These are phyloP conservation scores for Xylaria intraflava DNA, from an alignment of 495 filamentous ascomycete species.

Conservation along the genomic window DNA sequence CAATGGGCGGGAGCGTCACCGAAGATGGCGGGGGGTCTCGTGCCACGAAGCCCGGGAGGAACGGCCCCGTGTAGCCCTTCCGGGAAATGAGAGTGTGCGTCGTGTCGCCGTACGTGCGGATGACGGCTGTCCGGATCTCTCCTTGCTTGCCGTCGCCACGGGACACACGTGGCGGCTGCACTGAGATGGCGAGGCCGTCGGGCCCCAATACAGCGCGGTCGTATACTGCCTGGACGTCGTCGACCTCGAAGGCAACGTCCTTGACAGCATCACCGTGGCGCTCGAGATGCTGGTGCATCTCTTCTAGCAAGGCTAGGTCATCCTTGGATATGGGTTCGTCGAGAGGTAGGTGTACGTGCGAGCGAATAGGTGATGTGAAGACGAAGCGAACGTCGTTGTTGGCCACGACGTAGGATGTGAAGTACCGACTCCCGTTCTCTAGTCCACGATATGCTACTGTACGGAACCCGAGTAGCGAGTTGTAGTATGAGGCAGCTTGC, in stretches of 20 bases:
- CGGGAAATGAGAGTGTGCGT: constrained; percentile 81
- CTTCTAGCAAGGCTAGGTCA: constrained; percentile 53
- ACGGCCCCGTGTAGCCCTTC: constrained; percentile 56
- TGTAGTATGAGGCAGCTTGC: constrained; percentile 82
- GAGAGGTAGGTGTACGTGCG: constrained; percentile 43
- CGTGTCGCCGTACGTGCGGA: constrained; percentile 85
- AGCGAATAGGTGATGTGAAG: constrained; percentile 72
- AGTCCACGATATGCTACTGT: constrained; percentile 77
- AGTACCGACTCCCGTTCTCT: constrained; percentile 70
- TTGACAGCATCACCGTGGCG: constrained; percentile 85
- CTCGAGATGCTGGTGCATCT: constrained; percentile 70
- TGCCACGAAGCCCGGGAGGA: constrained; percentile 75
- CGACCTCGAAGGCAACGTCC: constrained; percentile 87
- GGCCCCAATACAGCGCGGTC: constrained; percentile 49
- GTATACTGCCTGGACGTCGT: constrained; percentile 72
- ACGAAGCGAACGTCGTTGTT: constrained; percentile 77
- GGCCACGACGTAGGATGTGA: constrained; percentile 73
- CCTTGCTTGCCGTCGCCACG: constrained; percentile 47
- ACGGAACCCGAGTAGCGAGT: constrained; percentile 74
- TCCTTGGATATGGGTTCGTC: constrained; percentile 44
- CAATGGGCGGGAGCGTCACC: constrained; percentile 49
- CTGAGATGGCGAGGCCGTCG: constrained; percentile 55
- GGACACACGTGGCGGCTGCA: constrained; percentile 48
- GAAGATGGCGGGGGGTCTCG: constrained; percentile 17
- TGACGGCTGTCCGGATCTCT: constrained; percentile 60